Evolutionary conservation across 2,329 filamentous ascomycete species (phyloP).

Genomic region (Fusarium nelsonii): DNA sequence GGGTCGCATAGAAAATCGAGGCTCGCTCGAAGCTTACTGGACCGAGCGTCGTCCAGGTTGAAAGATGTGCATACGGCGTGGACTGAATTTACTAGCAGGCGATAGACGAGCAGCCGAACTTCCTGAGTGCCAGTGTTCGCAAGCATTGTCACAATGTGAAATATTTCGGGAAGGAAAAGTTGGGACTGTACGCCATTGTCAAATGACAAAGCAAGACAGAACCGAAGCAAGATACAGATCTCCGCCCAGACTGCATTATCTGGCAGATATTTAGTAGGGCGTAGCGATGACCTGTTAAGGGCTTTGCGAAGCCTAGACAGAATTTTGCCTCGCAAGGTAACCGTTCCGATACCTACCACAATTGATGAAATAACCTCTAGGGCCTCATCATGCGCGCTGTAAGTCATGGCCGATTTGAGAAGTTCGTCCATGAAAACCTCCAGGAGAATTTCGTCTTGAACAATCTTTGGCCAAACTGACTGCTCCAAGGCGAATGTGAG

Average conservation of each 20-base stretch:
- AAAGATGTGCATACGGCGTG: slow-evolving; percentile 77
- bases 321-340: slow-evolving; percentile 74
- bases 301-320: slow-evolving; percentile 75
- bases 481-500: slow-evolving; percentile 73
- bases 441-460: slow-evolving; percentile 72
- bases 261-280: slow-evolving; percentile 73
- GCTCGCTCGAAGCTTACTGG: slow-evolving; percentile 67
- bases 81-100: slow-evolving; percentile 74
- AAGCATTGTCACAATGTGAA: slow-evolving; percentile 78
- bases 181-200: slow-evolving; percentile 76
- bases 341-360: slow-evolving; percentile 71
- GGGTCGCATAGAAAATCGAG: slow-evolving; percentile 71
- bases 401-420: slow-evolving; percentile 70
- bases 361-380: slow-evolving; percentile 72
- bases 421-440: slow-evolving; percentile 77
- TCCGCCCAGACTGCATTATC: slow-evolving; percentile 78
- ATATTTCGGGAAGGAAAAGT: slow-evolving; percentile 75
- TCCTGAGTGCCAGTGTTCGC: slow-evolving; percentile 72
- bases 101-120: slow-evolving; percentile 70
- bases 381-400: slow-evolving; percentile 69
- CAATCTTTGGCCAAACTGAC: slow-evolving; percentile 73
- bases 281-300: slow-evolving; percentile 73
- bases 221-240: slow-evolving; percentile 74
- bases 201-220: slow-evolving; percentile 75
- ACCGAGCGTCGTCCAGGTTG: slow-evolving; percentile 68